Base-by-base conservation (phyloP, 1,284 basidiomycete genomes). In the Inonotus obliquus region DNA sequence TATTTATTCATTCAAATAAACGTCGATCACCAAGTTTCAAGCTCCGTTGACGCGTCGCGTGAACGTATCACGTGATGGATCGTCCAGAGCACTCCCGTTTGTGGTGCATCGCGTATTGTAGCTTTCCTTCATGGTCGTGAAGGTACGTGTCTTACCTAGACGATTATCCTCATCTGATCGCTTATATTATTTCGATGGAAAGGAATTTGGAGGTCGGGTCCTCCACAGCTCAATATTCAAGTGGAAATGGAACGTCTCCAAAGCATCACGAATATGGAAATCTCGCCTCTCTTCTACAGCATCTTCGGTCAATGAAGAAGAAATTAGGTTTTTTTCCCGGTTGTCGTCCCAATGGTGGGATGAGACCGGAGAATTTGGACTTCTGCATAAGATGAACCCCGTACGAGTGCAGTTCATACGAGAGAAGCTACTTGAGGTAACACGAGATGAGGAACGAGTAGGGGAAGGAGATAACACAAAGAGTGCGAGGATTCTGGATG, bases 331-430 rank as follows among this genome's bases (percentile, higher is more conserved):
- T 73, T 99, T 99, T 74, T 95, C 95, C 3, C 82, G 84, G 38
- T 85, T 99, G 1, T 94, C 94, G 0, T 87, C 91, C 25, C 82
- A 91, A 70, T 99, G 97, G 97, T 99, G 97, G 97, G 88, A 98
- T 73, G 93, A 97, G 71, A 37, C 48, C 17, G 96, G 96, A 67
- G 96, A 98, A 73, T 97, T 98, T 70, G 83, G 80, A 1, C 78
- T 96, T 41, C 77, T 99, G 37, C 97, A 99, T 73, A 85, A 86
- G 69, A 98, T 99, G 96, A 99, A 99, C 75, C 94, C 94, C 0
- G 82, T 89, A 11, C 81, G 97, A 38, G 84, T 96, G 68, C 84
- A 87, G 61, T 98, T 95, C 72, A 81, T 99, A 21, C 82, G 87
- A 27, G 84, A 94, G 65, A 96, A 96, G 73, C 71, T 94, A 23